Conservation (phyloP, 495 filamentous ascomycete species). For the Annulohypoxylon nitens region DNA sequence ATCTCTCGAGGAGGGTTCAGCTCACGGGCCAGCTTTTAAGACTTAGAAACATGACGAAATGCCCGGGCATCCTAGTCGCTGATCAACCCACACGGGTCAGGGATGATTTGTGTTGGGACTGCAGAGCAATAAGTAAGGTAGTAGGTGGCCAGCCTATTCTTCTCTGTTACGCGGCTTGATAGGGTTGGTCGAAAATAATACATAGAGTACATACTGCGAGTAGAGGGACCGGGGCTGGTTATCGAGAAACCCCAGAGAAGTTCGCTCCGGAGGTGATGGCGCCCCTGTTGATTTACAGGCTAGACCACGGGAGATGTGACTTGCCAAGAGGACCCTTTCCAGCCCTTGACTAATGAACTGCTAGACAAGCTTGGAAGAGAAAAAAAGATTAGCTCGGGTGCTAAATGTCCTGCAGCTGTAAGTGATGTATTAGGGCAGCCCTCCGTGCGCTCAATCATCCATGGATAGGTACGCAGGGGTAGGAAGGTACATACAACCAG, state of each 20-base stretch:
- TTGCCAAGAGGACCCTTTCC: slow-evolving; percentile 38
- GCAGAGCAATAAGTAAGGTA: slow-evolving; percentile 43
- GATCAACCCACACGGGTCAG: slow-evolving; percentile 46
- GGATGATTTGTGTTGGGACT: slow-evolving; percentile 49
- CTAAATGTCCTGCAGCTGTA: slow-evolving; percentile 43
- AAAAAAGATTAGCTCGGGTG: slow-evolving; percentile 38
- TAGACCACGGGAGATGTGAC: slow-evolving; percentile 47
- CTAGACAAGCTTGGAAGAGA: slow-evolving; percentile 24
- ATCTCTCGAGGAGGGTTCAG: slow-evolving; percentile 41
- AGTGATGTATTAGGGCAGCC: slow-evolving; percentile 44
- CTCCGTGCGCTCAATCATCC: slow-evolving; percentile 31
- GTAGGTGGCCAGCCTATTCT: slow-evolving; percentile 44
- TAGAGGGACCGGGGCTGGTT: slow-evolving; percentile 28
- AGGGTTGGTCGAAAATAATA: slow-evolving; percentile 42
- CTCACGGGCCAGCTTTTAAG: slow-evolving; percentile 34
- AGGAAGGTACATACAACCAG: slow-evolving; percentile 35
- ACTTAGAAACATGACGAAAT: slow-evolving; percentile 48
- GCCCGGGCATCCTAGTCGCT: slow-evolving; percentile 42
- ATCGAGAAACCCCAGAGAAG: slow-evolving; percentile 39
- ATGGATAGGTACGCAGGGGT: slow-evolving; percentile 35
- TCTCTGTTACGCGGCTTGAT: slow-evolving; percentile 48
- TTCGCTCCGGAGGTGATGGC: slow-evolving; percentile 35
- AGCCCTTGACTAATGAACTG: slow-evolving; percentile 27
- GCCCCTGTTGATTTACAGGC: slow-evolving; percentile 44
- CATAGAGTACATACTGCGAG: neutral